phyloP scores from a whole-genome alignment of 495 filamentous ascomycete genomes.

The Annulohypoxylon nitens region DNA sequence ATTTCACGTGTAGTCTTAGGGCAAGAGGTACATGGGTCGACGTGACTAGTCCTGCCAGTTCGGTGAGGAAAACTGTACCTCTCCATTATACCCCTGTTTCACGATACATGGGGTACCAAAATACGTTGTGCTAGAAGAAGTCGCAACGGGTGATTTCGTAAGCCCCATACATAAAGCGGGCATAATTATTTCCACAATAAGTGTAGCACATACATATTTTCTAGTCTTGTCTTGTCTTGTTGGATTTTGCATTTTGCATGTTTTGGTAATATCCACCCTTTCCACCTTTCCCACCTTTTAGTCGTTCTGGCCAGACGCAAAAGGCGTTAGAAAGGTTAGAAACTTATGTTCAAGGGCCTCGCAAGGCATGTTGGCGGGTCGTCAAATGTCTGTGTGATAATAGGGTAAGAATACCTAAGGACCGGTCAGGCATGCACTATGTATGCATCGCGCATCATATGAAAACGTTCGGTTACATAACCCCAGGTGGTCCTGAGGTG shows the following conservation, averaged over 20 bases:
- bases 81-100: constrained; percentile 14
- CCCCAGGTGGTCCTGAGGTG: not conserved
- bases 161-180: constrained; percentile 2
- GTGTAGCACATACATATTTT: not conserved
- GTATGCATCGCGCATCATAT: not conserved
- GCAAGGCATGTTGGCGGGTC: not conserved
- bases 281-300: not conserved
- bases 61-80: not conserved
- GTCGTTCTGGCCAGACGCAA: constrained; percentile 5
- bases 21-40: not conserved
- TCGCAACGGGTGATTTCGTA: constrained; percentile 5
- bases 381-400: not conserved
- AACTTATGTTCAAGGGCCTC: too few relatives aligned
- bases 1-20: constrained; percentile 15
- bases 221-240: not conserved
- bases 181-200: constrained; percentile 3
- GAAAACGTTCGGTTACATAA: constrained; percentile 3
- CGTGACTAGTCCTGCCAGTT: not conserved
- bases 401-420: too few relatives aligned
- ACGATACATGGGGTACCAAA: constrained; percentile 11
- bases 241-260: not conserved
- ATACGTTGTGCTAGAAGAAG: not conserved
- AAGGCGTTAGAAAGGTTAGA: not conserved
- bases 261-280: not conserved
- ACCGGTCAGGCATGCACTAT: not conserved